These are phyloP conservation scores for Fusarium liriodendri DNA, from an alignment of 2,329 filamentous ascomycete genomes.

Conservation along the genomic window DNA sequence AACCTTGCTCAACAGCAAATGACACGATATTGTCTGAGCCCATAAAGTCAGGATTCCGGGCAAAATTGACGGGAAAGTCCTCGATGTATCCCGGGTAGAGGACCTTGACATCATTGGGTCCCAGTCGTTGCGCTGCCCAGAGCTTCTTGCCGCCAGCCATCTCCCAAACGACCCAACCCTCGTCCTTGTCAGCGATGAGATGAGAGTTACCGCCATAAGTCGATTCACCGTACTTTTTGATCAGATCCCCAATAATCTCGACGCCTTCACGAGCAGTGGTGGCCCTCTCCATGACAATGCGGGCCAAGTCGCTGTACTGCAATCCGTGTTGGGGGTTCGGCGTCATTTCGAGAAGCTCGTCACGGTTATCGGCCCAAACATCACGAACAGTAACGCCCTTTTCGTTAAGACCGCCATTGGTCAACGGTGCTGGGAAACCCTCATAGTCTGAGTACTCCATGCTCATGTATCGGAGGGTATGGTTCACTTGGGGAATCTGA, in stretches of 20 bases:
- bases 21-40: constrained; percentile 38
- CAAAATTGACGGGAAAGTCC: constrained; percentile 34
- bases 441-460: constrained; percentile 43
- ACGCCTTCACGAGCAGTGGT: constrained; percentile 35
- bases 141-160: constrained; percentile 39
- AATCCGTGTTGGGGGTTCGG: constrained; percentile 34
- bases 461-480: constrained; percentile 38
- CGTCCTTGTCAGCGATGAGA: constrained; percentile 38
- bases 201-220: constrained; percentile 40
- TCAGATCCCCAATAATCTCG: constrained; percentile 31
- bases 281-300: constrained; percentile 39
- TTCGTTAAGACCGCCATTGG: constrained; percentile 38
- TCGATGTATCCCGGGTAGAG: constrained; percentile 39
- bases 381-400: constrained; percentile 38
- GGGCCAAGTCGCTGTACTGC: constrained; percentile 40
- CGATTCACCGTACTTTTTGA: constrained; percentile 33
- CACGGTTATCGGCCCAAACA: constrained; percentile 39
- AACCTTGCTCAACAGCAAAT: constrained; percentile 36
- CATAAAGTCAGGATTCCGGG: constrained; percentile 17
- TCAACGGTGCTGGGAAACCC: constrained; percentile 35
- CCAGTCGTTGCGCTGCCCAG: constrained; percentile 39
- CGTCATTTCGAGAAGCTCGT: constrained; percentile 39
- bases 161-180: constrained; percentile 41
- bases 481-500: constrained; percentile 36
- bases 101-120: constrained; percentile 35